Conservation (phyloP, 805 yeast genomes). For the Cyberlindnera euphorbiae region DNA sequence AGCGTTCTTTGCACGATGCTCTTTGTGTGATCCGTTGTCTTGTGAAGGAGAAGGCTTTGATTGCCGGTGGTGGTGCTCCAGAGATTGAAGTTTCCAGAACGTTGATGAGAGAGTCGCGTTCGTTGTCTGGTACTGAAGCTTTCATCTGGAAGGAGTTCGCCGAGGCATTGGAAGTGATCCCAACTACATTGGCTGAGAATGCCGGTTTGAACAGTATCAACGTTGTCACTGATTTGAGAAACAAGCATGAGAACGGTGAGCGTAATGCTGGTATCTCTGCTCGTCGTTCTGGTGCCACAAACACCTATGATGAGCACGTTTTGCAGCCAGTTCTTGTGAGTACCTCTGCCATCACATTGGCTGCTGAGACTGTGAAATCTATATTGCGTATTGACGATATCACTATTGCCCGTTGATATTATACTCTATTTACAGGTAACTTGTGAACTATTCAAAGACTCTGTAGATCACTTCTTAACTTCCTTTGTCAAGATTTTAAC, state of each 20-base stretch:
- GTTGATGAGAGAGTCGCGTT: slow-evolving; percentile 86
- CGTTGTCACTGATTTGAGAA: slow-evolving; percentile 83
- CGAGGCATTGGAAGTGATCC: slow-evolving; percentile 87
- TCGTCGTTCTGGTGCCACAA: slow-evolving; percentile 87
- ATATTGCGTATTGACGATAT: slow-evolving; percentile 96
- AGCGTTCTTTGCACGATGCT: slow-evolving; percentile 96
- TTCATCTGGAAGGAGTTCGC: slow-evolving; percentile 51
- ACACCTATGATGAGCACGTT: slow-evolving; percentile 90
- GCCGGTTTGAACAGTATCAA: slow-evolving; percentile 96
- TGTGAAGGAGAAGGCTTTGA: slow-evolving; percentile 85
- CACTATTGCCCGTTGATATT: slow-evolving; percentile 70
- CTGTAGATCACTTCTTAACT: no score
- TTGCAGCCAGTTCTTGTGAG: slow-evolving; percentile 94
- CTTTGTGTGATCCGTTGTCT: slow-evolving; percentile 83
- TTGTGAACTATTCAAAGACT: no score
- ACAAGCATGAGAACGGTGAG: slow-evolving; percentile 88
- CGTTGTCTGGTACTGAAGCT: slow-evolving; percentile 87
- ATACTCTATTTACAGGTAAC: not conserved
- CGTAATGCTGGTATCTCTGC: slow-evolving; percentile 93
- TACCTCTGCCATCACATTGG: slow-evolving; percentile 89
- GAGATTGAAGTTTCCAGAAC: slow-evolving; percentile 97
- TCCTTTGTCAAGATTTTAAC: slow-evolving; percentile 43
- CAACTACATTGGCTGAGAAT: slow-evolving; percentile 92
- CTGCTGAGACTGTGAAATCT: slow-evolving; percentile 94
- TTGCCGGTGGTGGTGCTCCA: slow-evolving; percentile 99